Conservation (phyloP, 176 grass and related monocot genomes). For the Saccharum officinarum region DNA sequence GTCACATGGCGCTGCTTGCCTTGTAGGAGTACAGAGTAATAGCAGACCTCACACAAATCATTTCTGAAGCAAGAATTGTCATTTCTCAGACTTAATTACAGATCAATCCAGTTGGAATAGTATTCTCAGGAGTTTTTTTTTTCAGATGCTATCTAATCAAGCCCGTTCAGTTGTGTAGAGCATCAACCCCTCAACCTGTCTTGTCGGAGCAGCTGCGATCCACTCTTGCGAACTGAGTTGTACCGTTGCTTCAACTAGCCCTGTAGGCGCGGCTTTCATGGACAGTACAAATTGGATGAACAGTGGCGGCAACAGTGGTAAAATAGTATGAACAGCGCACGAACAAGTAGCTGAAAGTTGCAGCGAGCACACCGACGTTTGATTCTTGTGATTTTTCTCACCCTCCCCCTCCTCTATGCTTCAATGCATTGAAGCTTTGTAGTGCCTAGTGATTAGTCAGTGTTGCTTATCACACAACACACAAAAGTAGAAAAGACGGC, state of each 20-base stretch:
- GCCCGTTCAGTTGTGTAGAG: background rate
- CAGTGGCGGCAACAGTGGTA: too few species aligned
- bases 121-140: background rate
- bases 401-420: too few species aligned
- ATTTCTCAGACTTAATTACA: background rate
- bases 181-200: background rate
- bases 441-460: too few species aligned
- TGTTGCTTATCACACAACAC: too few species aligned
- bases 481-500: too few species aligned
- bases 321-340: too few species aligned
- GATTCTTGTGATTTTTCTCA: too few species aligned
- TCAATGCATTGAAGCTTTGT: too few species aligned
- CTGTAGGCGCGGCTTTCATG: too few species aligned
- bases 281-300: too few species aligned
- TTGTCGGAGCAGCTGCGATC: background rate
- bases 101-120: background rate
- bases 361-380: background rate
- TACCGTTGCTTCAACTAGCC: slow-evolving; percentile 14
- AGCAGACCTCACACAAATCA: background rate
- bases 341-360: too few species aligned
- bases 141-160: background rate
- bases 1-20: background rate
- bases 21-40: background rate
- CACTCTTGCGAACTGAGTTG: background rate
- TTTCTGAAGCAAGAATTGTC: background rate